Percentiles rank a stretch among this genome's conserved stretches.
Conservation (phyloP, 129 eudicot species). For the sunflower (Helianthus annuus) region DNA sequence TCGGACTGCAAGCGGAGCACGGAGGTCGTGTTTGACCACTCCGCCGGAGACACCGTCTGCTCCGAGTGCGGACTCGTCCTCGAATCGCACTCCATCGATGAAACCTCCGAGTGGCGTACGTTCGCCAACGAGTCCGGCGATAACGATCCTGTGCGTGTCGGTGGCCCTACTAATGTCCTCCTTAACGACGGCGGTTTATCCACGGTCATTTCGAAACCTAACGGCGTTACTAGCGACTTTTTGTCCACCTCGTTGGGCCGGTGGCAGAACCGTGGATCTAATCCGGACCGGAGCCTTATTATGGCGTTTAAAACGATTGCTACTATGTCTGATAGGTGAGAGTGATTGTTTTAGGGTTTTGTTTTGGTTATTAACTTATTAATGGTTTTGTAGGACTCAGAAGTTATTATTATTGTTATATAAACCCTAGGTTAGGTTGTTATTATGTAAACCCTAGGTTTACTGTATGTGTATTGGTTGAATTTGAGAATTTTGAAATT, state of each 20-base stretch:
- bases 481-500: neutral
- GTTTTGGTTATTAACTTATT: constrained; percentile 14
- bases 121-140: constrained; percentile 71
- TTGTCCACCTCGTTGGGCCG: constrained; percentile 45
- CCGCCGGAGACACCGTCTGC: constrained; percentile 84
- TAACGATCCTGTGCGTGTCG: constrained; percentile 81
- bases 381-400: neutral
- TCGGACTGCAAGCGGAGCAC: constrained; percentile 72
- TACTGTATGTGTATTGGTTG: neutral
- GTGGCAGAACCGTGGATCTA: constrained; percentile 65
- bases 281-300: constrained; percentile 57
- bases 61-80: constrained; percentile 87
- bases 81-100: constrained; percentile 73
- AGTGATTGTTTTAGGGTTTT: constrained; percentile 9
- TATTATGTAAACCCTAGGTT: neutral
- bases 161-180: constrained; percentile 64
- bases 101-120: constrained; percentile 82
- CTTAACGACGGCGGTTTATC: constrained; percentile 54
- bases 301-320: constrained; percentile 66
- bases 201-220: constrained; percentile 58
- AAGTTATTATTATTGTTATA: too few relatives aligned
- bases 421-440: neutral
- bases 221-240: constrained; percentile 34
- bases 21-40: constrained; percentile 73
- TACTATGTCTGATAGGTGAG: constrained; percentile 77